A percentile compares a stretch with the other conserved stretches of the same genome.
These are phyloP conservation scores for Mallotus japonicus DNA, from an alignment of 441 rosid species.

Conservation along the genomic window DNA sequence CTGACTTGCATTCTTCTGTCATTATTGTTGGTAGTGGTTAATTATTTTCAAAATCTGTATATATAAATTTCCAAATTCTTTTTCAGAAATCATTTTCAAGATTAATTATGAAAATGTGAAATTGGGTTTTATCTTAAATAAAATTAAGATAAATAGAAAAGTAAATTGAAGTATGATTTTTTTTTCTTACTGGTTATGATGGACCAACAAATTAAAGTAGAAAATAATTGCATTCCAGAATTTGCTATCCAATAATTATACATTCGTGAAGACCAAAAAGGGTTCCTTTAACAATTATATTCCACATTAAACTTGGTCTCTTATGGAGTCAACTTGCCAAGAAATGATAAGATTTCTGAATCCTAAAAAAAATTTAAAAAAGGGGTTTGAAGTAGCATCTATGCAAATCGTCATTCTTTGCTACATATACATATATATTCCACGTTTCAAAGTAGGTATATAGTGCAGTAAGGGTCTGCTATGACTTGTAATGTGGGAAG, in stretches of 20 bases:
- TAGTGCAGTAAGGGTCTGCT: not conserved
- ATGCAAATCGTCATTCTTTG: not conserved
- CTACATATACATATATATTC: not conserved
- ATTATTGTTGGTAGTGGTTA: too few species aligned
- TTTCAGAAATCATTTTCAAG: too few species aligned
- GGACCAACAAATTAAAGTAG: not conserved
- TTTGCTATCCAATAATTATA: not conserved
- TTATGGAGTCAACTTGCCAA: not conserved
- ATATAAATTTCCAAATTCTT: too few species aligned
- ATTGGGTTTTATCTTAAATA: too few species aligned
- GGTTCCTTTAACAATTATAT: not conserved
- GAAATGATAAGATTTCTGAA: not conserved
- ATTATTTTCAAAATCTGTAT: too few species aligned
- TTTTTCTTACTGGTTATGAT: not conserved
- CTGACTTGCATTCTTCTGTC: too few species aligned
- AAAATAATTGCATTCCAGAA: too few species aligned
- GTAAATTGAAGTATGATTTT: too few species aligned
- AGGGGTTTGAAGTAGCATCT: not conserved
- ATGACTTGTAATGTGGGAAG: not conserved
- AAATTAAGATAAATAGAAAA: too few species aligned
- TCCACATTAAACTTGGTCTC: not conserved
- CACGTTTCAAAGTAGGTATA: not conserved
- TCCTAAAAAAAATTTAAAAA: not conserved
- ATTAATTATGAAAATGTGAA: too few species aligned
- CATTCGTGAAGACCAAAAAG: not conserved